Evolutionary conservation across 495 filamentous ascomycete species (phyloP), one percentile per base, ranked within the genome.

Genomic region (Penicillium malachiteum): DNA sequence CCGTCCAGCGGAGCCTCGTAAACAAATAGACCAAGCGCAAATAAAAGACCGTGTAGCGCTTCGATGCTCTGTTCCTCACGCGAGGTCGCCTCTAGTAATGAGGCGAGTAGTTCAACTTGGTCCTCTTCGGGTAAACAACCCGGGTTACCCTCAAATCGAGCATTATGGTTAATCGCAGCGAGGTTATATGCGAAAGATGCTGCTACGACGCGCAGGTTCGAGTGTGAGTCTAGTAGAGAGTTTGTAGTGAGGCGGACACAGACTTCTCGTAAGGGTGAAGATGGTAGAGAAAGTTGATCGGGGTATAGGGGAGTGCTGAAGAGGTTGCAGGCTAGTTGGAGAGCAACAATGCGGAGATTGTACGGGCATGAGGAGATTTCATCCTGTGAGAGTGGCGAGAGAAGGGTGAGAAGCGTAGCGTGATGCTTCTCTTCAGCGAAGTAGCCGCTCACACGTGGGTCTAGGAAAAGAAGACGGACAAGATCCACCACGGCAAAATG

Each of bases 161-260:
- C 71, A 45, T 81, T 80, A 63, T 86, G 85, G 61, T 92, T 90
- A 8, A 84, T 78, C 8, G 81, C 70, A 0, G 90, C 82, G 3
- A 97, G 67, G 55, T 97, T 96, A 71, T 92, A 92, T 1, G 89
- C 81, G n/a, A 97, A 71, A 1, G 87, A 87, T 13, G 91, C 81
- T 0, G 92, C 90, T 6, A 90, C 87, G 12, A 91, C 88, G 32
- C 92, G 86, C 17, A 84, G 71, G 67, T 54, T 77, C 16, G 67
- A 72, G 67, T 67, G 76, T 46, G 67, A 69, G 63, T 86, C 83
- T 3, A 87, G 68, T 5, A 88, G 78, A 31, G 73, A 78, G 46
- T 73, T 69, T 9, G 80, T 81, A 14, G 80, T 68, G 14, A 86
- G 73, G 30, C 70, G 68, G 18, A 83, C 59, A 39, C 57, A 62